Percentiles rank a stretch among this genome's conserved stretches.
phyloP scores from a whole-genome alignment of 202 grass and related monocot genomes.

The Musa balbisiana region DNA sequence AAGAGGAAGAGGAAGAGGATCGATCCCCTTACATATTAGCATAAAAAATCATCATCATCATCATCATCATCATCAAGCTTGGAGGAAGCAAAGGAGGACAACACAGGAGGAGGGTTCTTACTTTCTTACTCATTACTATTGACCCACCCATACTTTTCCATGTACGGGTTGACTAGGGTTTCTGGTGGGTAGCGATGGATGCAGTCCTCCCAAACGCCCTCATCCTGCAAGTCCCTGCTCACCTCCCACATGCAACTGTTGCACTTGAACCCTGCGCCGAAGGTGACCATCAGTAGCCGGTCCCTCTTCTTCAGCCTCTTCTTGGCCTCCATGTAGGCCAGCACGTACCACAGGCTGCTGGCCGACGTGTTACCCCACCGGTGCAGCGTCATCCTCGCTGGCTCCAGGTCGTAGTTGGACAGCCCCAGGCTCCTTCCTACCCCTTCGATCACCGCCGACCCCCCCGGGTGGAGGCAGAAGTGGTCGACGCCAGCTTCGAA shows the following conservation, averaged over 20 bases:
- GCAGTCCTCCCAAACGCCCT: slow-evolving; percentile 65
- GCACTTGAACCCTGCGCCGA: slow-evolving; percentile 95
- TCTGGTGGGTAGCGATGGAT: slow-evolving; percentile 54
- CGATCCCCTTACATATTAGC: too few species aligned
- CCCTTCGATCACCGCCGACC: slow-evolving; percentile 71
- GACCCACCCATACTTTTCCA: slow-evolving; percentile 83
- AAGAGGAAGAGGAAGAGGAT: too few species aligned
- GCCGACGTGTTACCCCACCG: slow-evolving; percentile 87
- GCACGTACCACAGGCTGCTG: slow-evolving; percentile 93
- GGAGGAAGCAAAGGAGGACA: too few species aligned
- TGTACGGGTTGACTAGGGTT: slow-evolving; percentile 51
- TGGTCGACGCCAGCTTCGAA: slow-evolving; percentile 49
- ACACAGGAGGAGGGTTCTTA: too few species aligned
- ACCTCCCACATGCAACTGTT: slow-evolving; percentile 86
- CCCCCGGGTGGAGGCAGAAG: slow-evolving; percentile 85
- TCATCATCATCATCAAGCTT: too few species aligned
- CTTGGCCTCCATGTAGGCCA: slow-evolving; percentile 83
- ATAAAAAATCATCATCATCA: too few species aligned
- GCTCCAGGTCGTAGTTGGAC: slow-evolving; percentile 62
- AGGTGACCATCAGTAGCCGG: slow-evolving; percentile 85
- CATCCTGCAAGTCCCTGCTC: slow-evolving; percentile 29
- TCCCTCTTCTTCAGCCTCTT: slow-evolving; percentile 37
- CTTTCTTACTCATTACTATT: slow-evolving; percentile 18
- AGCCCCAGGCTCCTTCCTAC: slow-evolving; percentile 59
- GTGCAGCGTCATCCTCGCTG: slow-evolving; percentile 79